A percentile compares a stretch with the other conserved stretches of the same genome.
Evolutionary conservation across 768 basidiomycete genomes (phyloP).

Genomic region (Dioszegia aurantiaca): DNA sequence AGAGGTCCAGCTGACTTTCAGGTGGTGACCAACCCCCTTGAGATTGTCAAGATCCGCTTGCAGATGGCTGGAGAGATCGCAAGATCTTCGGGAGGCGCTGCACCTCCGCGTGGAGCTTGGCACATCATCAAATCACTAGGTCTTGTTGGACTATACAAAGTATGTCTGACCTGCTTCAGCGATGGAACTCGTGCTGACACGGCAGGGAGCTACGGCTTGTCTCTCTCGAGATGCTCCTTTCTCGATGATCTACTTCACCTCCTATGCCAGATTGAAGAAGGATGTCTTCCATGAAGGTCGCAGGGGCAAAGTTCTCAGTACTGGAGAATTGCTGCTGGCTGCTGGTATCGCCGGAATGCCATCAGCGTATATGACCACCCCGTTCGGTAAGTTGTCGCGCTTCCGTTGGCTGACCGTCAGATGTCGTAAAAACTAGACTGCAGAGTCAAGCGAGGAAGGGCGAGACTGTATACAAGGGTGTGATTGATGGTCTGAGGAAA

Average conservation of each 20-base stretch:
- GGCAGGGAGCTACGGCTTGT: background rate
- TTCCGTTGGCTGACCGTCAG: constrained; percentile 54
- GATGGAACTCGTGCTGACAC: background rate
- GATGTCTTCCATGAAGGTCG: constrained; percentile 94
- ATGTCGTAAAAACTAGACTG: constrained; percentile 95
- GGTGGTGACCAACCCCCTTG: constrained; percentile 95
- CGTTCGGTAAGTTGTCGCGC: constrained; percentile 17
- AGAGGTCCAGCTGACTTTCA: constrained; percentile 46
- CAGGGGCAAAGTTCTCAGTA: constrained; percentile 86
- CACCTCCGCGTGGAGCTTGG: constrained; percentile 72
- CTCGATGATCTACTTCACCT: constrained; percentile 66
- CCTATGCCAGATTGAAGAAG: constrained; percentile 69
- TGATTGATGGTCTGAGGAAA: constrained; percentile 81
- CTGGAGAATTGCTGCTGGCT: constrained; percentile 82
- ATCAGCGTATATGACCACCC: constrained; percentile 60
- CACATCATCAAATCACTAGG: constrained; percentile 93
- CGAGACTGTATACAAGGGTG: constrained; percentile 84
- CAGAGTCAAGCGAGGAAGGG: constrained; percentile 91
- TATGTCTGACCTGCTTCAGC: constrained; percentile 8
- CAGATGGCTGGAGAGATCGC: constrained; percentile 74
- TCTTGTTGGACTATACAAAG: constrained; percentile 81
- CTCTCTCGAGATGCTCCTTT: constrained; percentile 75
- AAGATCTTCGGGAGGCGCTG: constrained; percentile 68
- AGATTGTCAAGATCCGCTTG: constrained; percentile 48
- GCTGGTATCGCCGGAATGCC: constrained; percentile 81